These are phyloP conservation scores for Porogramme epimiltina DNA, from an alignment of 1,284 basidiomycete species.

Conservation along the genomic window DNA sequence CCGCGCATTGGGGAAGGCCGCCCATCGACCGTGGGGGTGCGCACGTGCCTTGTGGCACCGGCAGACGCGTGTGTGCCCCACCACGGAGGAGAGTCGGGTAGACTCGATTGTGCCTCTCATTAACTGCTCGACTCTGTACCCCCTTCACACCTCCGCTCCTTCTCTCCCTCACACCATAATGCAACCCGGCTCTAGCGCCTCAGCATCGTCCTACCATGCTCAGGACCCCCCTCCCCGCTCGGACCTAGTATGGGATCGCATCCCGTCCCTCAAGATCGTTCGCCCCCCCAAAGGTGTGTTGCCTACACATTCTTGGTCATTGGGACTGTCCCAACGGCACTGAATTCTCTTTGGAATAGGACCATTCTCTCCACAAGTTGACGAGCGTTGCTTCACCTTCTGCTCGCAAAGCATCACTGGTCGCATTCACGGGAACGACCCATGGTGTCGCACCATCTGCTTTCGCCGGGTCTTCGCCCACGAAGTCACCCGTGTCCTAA, in stretches of 20 bases:
- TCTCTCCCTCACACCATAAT: not conserved
- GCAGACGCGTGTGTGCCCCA: too few relatives aligned
- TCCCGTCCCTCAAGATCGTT: slow-evolving; percentile 31
- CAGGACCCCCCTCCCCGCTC: slow-evolving; percentile 12
- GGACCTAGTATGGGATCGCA: slow-evolving; percentile 25
- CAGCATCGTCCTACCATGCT: slow-evolving; percentile 11
- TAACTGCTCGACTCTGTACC: too few relatives aligned
- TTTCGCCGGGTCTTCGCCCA: slow-evolving; percentile 72
- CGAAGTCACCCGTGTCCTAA: slow-evolving; percentile 62
- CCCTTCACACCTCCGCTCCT: not conserved
- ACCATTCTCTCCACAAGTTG: slow-evolving; percentile 54
- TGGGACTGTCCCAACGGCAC: slow-evolving; percentile 27
- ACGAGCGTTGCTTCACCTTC: slow-evolving; percentile 77
- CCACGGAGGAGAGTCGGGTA: too few relatives aligned
- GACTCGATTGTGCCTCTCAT: too few relatives aligned
- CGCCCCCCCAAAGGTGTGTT: slow-evolving; percentile 28
- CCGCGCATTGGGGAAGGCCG: too few relatives aligned
- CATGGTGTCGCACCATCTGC: slow-evolving; percentile 68
- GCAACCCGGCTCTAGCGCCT: slow-evolving; percentile 6
- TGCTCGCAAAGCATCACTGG: slow-evolving; percentile 67
- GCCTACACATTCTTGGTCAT: slow-evolving; percentile 40
- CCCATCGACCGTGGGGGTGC: too few relatives aligned
- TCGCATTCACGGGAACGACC: slow-evolving; percentile 54
- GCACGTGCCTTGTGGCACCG: too few relatives aligned
- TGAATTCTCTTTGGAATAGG: too few relatives aligned